Base-by-base conservation (phyloP, 2,329 filamentous ascomycete genomes). In the Colletotrichum sp. region DNA sequence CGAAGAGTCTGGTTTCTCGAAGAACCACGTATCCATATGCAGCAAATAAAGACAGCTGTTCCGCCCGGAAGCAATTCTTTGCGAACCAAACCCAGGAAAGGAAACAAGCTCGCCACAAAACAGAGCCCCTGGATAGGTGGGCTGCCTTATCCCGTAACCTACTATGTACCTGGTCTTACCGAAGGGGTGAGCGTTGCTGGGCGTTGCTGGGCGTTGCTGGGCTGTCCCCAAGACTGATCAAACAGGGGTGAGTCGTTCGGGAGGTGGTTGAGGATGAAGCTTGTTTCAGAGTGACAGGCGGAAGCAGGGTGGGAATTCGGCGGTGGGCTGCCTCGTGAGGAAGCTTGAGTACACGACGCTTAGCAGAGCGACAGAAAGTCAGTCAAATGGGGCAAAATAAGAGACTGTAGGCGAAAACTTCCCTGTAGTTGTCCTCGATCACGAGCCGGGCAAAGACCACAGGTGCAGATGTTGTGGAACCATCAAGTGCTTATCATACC, bases 231-330 rank as follows among this genome's bases (percentile, higher is more conserved):
- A 34, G 16, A 61, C 31, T 21, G 29, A 66, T 55, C 34, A 58
- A 61, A 61, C 66, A 43, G 36, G 66, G 70, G 47, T 16, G 36
- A 47, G 36, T 68, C 29, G 62, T 55, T 66, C 68, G 62, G 47
- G 43, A 59, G 38, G 24, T 66, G 36, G 54, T 43, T 61, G 62
- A 71, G 62, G 67, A 34, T 73, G 67, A 71, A 63, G 68, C 68
- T 73, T 54, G 71, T 73, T 73, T 73, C 71, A 73, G 68, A 66
- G 62, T 63, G 54, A 71, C 55, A 59, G 71, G 54, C 55, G 57
- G 36, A 34, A 18, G 38, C 12, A 66, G 29, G 21, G 57, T 16
- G 21, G 61, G n/a, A 67, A 67, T 66, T 66, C n/a, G 34, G 51
- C 27, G 33, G 55, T 47, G 31, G 54, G 59, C 64, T 36, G 51